Percentiles rank a stretch among this genome's conserved stretches.
Conservation (phyloP, 1,284 basidiomycete species). For the Sanghuangporus weigelae region DNA sequence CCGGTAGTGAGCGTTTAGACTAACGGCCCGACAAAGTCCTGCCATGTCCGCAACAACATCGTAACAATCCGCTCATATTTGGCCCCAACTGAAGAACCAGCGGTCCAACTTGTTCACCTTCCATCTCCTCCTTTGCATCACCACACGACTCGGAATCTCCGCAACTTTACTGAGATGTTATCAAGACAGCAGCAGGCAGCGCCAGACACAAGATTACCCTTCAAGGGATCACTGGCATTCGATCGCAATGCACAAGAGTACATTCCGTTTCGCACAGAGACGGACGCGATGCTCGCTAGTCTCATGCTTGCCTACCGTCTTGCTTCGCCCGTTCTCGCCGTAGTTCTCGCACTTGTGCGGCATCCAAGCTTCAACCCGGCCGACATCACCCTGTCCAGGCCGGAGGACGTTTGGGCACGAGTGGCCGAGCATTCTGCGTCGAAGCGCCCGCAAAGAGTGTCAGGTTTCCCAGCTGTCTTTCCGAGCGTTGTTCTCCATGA, state of each 20-base stretch:
- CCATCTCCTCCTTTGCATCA: neutral
- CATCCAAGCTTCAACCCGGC: slow-evolving; percentile 15
- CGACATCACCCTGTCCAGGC: slow-evolving; percentile 15
- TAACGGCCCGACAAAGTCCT: neutral
- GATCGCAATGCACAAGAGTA: slow-evolving; percentile 15
- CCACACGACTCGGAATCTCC: neutral
- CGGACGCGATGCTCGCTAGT: slow-evolving; percentile 18
- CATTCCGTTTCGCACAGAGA: slow-evolving; percentile 14
- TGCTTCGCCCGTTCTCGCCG: slow-evolving; percentile 14
- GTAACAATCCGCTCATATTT: neutral
- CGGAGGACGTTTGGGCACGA: slow-evolving; percentile 14
- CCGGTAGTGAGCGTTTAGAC: no score
- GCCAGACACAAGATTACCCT: slow-evolving; percentile 14
- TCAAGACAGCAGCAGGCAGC: neutral
- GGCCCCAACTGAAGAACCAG: neutral
- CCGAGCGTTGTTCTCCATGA: slow-evolving; percentile 13
- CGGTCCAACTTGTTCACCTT: no score
- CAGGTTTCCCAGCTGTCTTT: slow-evolving; percentile 1
- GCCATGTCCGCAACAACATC: neutral
- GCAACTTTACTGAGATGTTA: neutral
- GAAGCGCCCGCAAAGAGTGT: neutral
- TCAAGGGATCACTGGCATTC: slow-evolving; percentile 14
- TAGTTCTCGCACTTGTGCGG: slow-evolving; percentile 16
- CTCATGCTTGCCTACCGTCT: slow-evolving; percentile 18
- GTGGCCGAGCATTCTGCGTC: slow-evolving; percentile 10